Evolutionary conservation across 2,329 filamentous ascomycete species (phyloP).

Genomic region (Aspergillus ruber): DNA sequence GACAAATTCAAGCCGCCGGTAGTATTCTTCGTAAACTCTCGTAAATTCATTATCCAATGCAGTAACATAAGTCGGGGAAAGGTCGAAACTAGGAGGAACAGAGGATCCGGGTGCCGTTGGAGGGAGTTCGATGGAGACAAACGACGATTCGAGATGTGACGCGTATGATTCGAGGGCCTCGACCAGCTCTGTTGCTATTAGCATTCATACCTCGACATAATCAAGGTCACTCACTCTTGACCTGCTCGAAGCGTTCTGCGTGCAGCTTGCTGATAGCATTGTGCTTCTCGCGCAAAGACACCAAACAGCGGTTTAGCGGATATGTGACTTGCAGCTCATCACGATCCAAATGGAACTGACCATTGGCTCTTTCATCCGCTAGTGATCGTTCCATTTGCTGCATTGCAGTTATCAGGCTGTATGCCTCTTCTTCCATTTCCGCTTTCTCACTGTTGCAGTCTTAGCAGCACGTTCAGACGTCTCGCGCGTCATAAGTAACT

Average conservation of each 20-base stretch:
- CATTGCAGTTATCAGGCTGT: conserved; percentile 75
- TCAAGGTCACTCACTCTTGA: conserved; percentile 65
- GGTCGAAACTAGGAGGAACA: conserved; percentile 76
- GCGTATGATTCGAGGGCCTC: conserved; percentile 94
- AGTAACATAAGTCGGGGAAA: conserved; percentile 83
- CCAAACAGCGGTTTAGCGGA: conserved; percentile 73
- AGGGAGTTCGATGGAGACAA: conserved; percentile 77
- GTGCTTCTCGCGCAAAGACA: conserved; percentile 79
- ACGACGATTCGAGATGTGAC: conserved; percentile 84
- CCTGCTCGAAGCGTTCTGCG: conserved; percentile 87
- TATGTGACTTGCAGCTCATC: conserved; percentile 72
- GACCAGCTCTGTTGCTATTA: conserved; percentile 65
- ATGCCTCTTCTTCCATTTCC: conserved; percentile 80
- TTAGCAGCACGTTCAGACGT: conserved; percentile 7
- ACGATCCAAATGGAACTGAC: conserved; percentile 58
- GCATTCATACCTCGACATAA: conserved; percentile 1
- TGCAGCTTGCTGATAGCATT: conserved; percentile 72
- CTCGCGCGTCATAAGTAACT: conserved; percentile 17
- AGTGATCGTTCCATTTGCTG: conserved; percentile 90
- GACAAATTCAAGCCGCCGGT: conserved; percentile 69
- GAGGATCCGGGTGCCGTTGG: conserved; percentile 71
- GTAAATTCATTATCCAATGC: conserved; percentile 86
- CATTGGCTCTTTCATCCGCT: conserved; percentile 63
- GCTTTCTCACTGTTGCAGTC: conserved; percentile 64
- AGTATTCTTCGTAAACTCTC: conserved; percentile 94